A percentile compares a stretch with the other conserved stretches of the same genome.
Conservation (phyloP, 2,329 filamentous ascomycete species). For the Meredithiella fracta region DNA sequence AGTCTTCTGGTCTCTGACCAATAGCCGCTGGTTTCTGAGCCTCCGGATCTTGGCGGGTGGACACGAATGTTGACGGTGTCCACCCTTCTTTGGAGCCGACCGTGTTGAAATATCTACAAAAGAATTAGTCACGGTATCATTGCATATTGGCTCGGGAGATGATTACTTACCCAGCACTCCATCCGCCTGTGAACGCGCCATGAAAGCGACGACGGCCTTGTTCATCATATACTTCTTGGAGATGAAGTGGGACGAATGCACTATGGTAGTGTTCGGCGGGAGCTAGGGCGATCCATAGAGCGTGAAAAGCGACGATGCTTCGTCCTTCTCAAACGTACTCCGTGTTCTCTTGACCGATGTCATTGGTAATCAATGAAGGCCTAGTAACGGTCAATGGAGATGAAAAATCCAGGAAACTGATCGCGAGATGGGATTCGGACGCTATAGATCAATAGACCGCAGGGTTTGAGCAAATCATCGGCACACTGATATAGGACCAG, state of each 20-base stretch:
- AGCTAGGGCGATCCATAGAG: constrained; percentile 73
- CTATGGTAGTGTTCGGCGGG: constrained; percentile 76
- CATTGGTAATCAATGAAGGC: constrained; percentile 30
- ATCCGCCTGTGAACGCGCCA: constrained; percentile 91
- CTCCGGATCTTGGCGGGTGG: constrained; percentile 59
- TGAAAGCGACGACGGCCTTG: constrained; percentile 78
- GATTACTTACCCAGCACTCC: constrained; percentile 61
- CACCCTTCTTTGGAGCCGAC: constrained; percentile 98
- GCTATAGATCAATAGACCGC: too few relatives aligned
- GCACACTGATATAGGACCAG: not conserved
- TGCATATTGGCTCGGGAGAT: too few relatives aligned
- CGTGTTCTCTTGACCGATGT: constrained; percentile 59
- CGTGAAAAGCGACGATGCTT: constrained; percentile 57
- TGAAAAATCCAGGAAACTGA: too few relatives aligned
- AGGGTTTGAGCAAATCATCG: too few relatives aligned
- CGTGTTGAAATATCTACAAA: constrained; percentile 77
- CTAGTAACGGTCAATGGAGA: not conserved
- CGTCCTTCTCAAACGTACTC: constrained; percentile 54
- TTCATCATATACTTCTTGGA: constrained; percentile 92
- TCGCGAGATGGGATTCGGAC: too few relatives aligned
- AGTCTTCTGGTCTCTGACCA: constrained; percentile 61
- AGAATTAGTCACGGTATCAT: too few relatives aligned
- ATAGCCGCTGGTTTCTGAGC: constrained; percentile 35
- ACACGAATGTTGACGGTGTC: constrained; percentile 83
- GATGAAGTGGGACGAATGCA: constrained; percentile 88